phyloP scores from a whole-genome alignment of 805 yeast genomes.

The Pichia phayaonensis region DNA sequence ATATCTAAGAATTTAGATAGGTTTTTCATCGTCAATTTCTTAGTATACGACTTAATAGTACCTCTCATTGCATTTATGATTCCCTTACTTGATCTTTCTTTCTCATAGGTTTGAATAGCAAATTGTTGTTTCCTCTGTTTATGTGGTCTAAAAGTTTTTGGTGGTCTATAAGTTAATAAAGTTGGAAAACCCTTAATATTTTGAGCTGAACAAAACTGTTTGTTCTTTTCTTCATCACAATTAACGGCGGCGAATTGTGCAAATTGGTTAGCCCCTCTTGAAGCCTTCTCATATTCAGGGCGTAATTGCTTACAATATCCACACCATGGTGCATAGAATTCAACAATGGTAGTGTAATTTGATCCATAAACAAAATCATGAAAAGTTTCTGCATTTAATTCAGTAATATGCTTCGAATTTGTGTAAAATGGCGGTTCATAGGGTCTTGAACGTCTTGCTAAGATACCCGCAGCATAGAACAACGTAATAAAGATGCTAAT shows the following conservation, averaged over 20 bases:
- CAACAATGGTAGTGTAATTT: conserved; percentile 74
- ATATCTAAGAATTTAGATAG: conserved; percentile 24
- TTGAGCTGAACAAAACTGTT: conserved; percentile 58
- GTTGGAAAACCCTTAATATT: conserved; percentile 80
- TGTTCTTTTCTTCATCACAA: conserved; percentile 68
- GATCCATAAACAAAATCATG: conserved; percentile 57
- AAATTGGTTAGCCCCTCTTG: conserved; percentile 46
- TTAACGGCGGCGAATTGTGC: conserved; percentile 75
- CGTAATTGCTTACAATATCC: conserved; percentile 79
- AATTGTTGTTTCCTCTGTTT: conserved; percentile 6
- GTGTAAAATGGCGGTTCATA: conserved; percentile 16
- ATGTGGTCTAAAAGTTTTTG: conserved; percentile 35
- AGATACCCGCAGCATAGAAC: not conserved
- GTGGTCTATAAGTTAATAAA: conserved; percentile 73
- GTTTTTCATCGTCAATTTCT: conserved; percentile 34
- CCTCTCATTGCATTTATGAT: conserved; percentile 48
- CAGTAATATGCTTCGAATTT: conserved; percentile 20
- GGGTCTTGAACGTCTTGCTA: not conserved
- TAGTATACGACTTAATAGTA: conserved; percentile 60
- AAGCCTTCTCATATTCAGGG: conserved; percentile 58
- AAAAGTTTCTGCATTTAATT: conserved; percentile 37
- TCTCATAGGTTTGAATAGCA: conserved; percentile 44
- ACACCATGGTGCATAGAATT: conserved; percentile 98
- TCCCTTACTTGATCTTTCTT: conserved; percentile 50
- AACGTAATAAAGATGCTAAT: not conserved